Base-by-base conservation (phyloP, 2,329 filamentous ascomycete genomes). In the Biscogniauxia sp. region DNA sequence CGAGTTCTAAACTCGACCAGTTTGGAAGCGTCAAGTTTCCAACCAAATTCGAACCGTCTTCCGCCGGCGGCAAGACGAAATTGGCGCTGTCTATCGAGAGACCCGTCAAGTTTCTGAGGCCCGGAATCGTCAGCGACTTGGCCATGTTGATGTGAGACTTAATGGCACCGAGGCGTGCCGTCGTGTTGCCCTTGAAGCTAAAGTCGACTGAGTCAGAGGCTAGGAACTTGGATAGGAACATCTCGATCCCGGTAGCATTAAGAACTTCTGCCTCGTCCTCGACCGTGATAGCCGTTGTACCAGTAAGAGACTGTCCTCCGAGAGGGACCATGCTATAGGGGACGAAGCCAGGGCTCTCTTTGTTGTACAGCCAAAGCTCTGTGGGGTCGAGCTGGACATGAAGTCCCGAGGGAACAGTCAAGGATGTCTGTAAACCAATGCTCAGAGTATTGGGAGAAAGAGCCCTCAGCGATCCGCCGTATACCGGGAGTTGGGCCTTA, bases 371-470 rank as follows among this genome's bases (percentile, higher is more conserved):
- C 11, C 68, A 60, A 37, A 78, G 63, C 0, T 63, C 62, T 25
- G 77, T 65, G 5, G 72, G 70, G 0, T 76, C 73, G n/a, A 77
- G 74, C 45, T 70, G 69, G 7, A 77, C 75, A 0, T 70, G 71
- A 26, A 78, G 55, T 1, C 68, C 69, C 3, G 74, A 66, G 19
- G 75, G 76, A 26, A 78, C 64, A 28, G 73, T 67, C 37, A 78
- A 61, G 15, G 74, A 70, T 17, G 77, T 75, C 51, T 68, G 51
- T 25, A 79, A 64, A 1, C 71, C 73, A 37, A 78, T 66, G 7
- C 69, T 52, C 13, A 78, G 64, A 1, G 68, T 69, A 17, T 76
- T 66, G 15, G 70, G 70, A 1, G 69, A 69, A 11, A 76, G 72
- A 17, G 76, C 69, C 56, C 76, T 61, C 20, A 79, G 68, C 0